These are phyloP conservation scores for Hypoxylon sp. DNA, from an alignment of 2,329 filamentous ascomycete species.

Conservation along the genomic window DNA sequence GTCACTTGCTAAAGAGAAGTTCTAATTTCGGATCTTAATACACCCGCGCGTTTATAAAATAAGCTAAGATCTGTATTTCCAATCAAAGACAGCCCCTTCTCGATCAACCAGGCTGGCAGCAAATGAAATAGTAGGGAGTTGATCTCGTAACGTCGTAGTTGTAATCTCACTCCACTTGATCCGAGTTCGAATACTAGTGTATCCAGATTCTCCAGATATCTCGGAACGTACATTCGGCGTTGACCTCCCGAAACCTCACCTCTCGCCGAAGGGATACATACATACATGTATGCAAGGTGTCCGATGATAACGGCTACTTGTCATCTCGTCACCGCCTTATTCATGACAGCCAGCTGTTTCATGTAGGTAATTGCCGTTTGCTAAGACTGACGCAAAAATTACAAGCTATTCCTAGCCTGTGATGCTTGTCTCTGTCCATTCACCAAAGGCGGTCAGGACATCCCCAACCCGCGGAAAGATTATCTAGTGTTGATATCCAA, in stretches of 20 bases:
- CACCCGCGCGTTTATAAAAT: slow-evolving; percentile 26
- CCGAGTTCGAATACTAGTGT: slow-evolving; percentile 17
- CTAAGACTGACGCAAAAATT: slow-evolving; percentile 35
- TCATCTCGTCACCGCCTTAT: slow-evolving; percentile 42
- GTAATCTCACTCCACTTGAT: slow-evolving; percentile 35
- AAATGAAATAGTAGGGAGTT: slow-evolving; percentile 30
- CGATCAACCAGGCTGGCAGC: slow-evolving; percentile 16
- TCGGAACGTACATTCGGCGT: slow-evolving; percentile 34
- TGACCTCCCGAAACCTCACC: slow-evolving; percentile 28
- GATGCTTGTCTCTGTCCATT: slow-evolving; percentile 26
- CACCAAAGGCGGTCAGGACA: slow-evolving; percentile 37
- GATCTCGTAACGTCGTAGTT: slow-evolving; percentile 38
- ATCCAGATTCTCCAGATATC: slow-evolving; percentile 22
- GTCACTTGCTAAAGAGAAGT: slow-evolving; percentile 26
- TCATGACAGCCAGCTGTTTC: slow-evolving; percentile 29
- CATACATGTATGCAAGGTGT: slow-evolving; percentile 36
- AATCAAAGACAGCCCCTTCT: slow-evolving; percentile 9
- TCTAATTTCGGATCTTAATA: slow-evolving; percentile 15
- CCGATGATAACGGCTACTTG: slow-evolving; percentile 18
- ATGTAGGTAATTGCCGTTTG: slow-evolving; percentile 34
- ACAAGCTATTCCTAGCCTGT: slow-evolving; percentile 18
- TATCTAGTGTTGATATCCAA: slow-evolving; percentile 1
- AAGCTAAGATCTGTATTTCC: slow-evolving; percentile 2
- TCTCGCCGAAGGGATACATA: slow-evolving; percentile 36
- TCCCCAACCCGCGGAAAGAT: slow-evolving; percentile 14